Evolutionary conservation across 2,329 filamentous ascomycete genomes (phyloP), one percentile per base, ranked within the genome.

Genomic region (Aspergillus bombycis): DNA sequence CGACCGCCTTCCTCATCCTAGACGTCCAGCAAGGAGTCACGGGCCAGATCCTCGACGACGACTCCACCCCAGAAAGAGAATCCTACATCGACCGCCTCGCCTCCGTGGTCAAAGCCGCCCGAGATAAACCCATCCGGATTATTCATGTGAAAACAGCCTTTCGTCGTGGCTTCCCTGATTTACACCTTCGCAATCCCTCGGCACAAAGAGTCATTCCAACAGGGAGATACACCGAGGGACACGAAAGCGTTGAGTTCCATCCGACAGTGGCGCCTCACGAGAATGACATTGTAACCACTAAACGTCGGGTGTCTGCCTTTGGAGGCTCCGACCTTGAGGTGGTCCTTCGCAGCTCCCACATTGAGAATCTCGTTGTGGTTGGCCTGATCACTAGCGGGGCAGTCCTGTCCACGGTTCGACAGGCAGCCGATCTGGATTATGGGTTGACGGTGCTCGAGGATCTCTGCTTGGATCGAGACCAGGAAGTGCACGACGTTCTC

Each of bases 371-470:
- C n/a, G 73, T 77, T 7, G n/a, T 80, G 12, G 70, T 67, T 0
- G 78, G 78, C 1, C 34, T 80, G 19, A 70, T 67, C 30, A 79
- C 78, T 2, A 73, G 75, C 43, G 77, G 77, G 11, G 76, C 74
- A 12, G 77, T 79, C 9, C 64, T 80, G 21, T 78, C 76, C 19
- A 80, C 78, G 4, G 67, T 78, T 30, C 72, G 74, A 14, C 68
- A 75, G 57, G 78, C 75, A 7, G 70, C 70, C 36, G 78, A 80
- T 68, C 57, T 74, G 62, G 78, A 80, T 63, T 79, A 77, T 50
- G 59, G 63, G 14, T 46, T 80, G 50, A 73, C 70, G 6, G 71
- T 79, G 10, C 57, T 80, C 48, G 65, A 68, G 26, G 77, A 80
- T 64, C 64, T 77, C 8, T 79, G 78, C 59, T 65, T 76, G 65